phyloP scores from a whole-genome alignment of 1,284 basidiomycete species.

The Trichosporon sp. region DNA sequence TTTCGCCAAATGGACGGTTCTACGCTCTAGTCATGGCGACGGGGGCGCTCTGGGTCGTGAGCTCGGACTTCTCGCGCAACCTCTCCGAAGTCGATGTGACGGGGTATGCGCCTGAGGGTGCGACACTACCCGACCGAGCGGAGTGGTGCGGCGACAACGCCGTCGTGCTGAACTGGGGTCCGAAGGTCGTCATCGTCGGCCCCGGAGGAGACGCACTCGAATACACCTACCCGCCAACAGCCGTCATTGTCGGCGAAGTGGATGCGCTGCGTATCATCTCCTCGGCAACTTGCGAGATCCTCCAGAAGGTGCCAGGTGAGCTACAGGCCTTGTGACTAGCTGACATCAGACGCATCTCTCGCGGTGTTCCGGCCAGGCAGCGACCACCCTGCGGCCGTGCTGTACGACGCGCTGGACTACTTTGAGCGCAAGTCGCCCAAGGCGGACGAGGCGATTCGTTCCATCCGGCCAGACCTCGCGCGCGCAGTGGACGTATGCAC shows the following conservation, averaged over 20 bases:
- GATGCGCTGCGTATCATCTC: conserved; percentile 85
- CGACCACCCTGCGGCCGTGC: conserved; percentile 83
- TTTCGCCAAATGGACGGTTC: conserved; percentile 91
- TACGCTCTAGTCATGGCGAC: conserved; percentile 77
- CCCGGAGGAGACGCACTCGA: conserved; percentile 85
- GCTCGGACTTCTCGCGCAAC: conserved; percentile 84
- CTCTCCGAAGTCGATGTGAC: conserved; percentile 79
- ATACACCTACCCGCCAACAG: conserved; percentile 78
- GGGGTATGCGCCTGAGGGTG: conserved; percentile 42
- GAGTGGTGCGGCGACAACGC: conserved; percentile 98
- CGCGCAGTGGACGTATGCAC: conserved; percentile 89
- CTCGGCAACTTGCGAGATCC: conserved; percentile 78
- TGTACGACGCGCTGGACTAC: conserved; percentile 89
- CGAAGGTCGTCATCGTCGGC: conserved; percentile 80
- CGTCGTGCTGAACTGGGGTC: conserved; percentile 78
- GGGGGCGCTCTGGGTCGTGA: conserved; percentile 85
- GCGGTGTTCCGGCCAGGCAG: conserved; percentile 91
- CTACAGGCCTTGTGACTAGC: neutral
- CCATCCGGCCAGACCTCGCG: conserved; percentile 80
- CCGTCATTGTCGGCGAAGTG: conserved; percentile 77
- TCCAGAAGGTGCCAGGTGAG: conserved; percentile 87
- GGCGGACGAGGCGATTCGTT: conserved; percentile 89
- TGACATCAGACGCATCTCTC: conserved; percentile 66
- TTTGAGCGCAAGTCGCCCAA: conserved; percentile 81
- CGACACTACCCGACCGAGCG: conserved; percentile 62